Percentiles rank a stretch among this genome's conserved stretches.
Conservation (phyloP, 176 grass and related monocot genomes). For the Poa annua region DNA sequence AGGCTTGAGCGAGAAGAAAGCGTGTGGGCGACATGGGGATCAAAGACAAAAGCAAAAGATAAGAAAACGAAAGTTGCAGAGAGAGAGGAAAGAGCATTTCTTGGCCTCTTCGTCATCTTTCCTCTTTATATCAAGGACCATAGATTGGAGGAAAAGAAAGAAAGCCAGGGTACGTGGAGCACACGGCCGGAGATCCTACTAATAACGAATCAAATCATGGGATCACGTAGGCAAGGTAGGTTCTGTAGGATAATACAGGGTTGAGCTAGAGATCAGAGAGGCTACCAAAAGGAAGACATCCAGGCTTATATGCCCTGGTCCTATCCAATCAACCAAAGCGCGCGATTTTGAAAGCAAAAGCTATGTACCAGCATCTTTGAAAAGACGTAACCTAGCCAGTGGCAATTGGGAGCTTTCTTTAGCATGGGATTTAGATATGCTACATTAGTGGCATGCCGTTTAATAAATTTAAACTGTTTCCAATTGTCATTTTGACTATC, state of each 20-base stretch:
- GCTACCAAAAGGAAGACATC: constrained; percentile 50
- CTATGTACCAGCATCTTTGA: constrained; percentile 49
- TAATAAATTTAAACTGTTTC: too few species aligned
- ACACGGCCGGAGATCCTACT: constrained; percentile 57
- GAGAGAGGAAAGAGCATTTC: constrained; percentile 37
- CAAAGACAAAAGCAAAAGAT: constrained; percentile 66
- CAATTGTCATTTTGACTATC: too few species aligned
- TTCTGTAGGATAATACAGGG: constrained; percentile 46
- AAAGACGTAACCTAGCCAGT: constrained; percentile 49
- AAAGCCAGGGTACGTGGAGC: constrained; percentile 54
- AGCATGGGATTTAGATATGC: not conserved
- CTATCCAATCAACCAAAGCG: constrained; percentile 62
- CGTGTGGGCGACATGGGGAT: constrained; percentile 36
- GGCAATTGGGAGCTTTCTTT: not conserved
- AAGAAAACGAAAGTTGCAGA: not conserved
- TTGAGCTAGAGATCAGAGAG: constrained; percentile 15
- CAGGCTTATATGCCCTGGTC: constrained; percentile 55
- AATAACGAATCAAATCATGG: constrained; percentile 54
- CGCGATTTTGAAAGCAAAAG: constrained; percentile 58
- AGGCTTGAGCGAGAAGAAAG: constrained; percentile 50
- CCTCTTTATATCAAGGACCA: constrained; percentile 43
- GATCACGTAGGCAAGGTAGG: constrained; percentile 43
- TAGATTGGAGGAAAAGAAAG: constrained; percentile 43
- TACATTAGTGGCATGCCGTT: not conserved
- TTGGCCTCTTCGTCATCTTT: constrained; percentile 39